Percentiles rank a stretch among this genome's conserved stretches.
Evolutionary conservation across 805 yeast species (phyloP).

Genomic region (Lipomyces sp.): DNA sequence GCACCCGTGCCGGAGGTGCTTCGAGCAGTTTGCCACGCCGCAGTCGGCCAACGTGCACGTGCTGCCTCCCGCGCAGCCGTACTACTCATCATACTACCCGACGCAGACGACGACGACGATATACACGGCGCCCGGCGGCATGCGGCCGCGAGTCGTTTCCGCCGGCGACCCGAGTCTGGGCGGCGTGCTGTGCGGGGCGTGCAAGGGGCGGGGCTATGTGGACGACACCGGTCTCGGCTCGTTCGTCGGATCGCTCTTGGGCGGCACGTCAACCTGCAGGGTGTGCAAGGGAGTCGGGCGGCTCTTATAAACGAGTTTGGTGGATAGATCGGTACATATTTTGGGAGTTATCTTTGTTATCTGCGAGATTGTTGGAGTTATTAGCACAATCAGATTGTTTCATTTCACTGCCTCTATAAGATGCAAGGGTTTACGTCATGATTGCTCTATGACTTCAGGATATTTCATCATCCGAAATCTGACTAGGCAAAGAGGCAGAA

Average conservation of each 20-base stretch:
- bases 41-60: conserved; percentile 33
- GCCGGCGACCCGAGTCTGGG: conserved; percentile 83
- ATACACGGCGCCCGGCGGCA: conserved; percentile 28
- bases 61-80: conserved; percentile 27
- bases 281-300: conserved; percentile 25
- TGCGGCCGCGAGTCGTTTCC: conserved; percentile 42
- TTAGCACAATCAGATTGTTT: too few relatives aligned
- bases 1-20: conserved; percentile 66
- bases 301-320: conserved; percentile 2
- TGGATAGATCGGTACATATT: too few relatives aligned
- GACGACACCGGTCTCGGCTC: conserved; percentile 42
- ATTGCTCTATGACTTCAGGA: too few relatives aligned
- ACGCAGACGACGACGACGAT: too few relatives aligned
- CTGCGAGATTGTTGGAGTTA: too few relatives aligned
- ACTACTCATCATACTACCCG: conserved; percentile 32
- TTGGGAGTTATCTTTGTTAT: too few relatives aligned
- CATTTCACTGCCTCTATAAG: too few relatives aligned
- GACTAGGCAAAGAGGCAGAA: too few relatives aligned
- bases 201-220: conserved; percentile 62
- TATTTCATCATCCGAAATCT: too few relatives aligned
- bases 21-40: conserved; percentile 55
- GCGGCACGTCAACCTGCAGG: conserved; percentile 13
- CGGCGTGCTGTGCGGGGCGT: conserved; percentile 68
- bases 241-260: conserved; percentile 5
- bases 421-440: too few relatives aligned